Percentiles rank a stretch among this genome's conserved stretches.
These are phyloP conservation scores for Rhipidocladum racemiflorum DNA, from an alignment of 176 grass and related monocot species.

Conservation along the genomic window DNA sequence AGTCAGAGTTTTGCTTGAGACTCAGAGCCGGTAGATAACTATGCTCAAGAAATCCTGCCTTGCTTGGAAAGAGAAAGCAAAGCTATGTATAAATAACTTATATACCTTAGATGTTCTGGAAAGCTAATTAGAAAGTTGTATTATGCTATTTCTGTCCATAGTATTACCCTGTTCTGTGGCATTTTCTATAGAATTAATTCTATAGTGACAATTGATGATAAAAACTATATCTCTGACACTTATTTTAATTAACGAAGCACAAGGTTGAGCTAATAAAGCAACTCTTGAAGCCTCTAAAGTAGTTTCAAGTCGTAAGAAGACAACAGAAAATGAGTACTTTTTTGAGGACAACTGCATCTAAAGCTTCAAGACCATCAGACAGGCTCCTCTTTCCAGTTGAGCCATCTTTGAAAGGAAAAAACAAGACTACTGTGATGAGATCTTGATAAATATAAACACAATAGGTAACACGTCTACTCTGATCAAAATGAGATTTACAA, in stretches of 20 bases:
- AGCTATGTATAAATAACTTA: not conserved
- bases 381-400: not conserved
- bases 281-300: not conserved
- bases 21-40: not conserved
- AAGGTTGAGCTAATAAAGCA: constrained; percentile 2
- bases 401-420: not conserved
- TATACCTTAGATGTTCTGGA: not conserved
- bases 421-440: not conserved
- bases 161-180: not conserved
- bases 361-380: not conserved
- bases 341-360: not conserved
- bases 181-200: not conserved
- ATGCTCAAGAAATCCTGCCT: not conserved
- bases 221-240: not conserved
- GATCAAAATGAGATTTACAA: not conserved
- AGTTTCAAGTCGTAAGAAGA: not conserved
- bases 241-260: not conserved
- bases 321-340: constrained; percentile 1
- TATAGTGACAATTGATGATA: not conserved
- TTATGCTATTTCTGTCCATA: not conserved
- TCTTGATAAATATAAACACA: not conserved
- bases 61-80: not conserved
- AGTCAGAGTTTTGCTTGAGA: not conserved
- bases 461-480: not conserved
- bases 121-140: not conserved